Conservation (phyloP, 495 filamentous ascomycete species). For the Lasiosphaeria hispida region DNA sequence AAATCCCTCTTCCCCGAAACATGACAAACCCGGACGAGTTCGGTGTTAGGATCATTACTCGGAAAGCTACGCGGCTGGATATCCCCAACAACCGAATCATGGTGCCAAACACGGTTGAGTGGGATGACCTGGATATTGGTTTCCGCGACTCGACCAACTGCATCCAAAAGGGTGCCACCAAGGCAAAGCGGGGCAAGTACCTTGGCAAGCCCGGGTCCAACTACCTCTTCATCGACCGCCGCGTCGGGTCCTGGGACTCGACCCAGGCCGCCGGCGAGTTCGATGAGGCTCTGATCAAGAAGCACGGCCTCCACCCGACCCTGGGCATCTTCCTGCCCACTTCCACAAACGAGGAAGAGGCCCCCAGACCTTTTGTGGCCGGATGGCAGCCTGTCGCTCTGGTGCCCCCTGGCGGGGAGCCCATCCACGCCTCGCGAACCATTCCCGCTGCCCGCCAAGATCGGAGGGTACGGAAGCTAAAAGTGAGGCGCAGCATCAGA, state of each 20-base stretch:
- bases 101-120: constrained; percentile 38
- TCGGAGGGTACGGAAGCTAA: constrained; percentile 18
- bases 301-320: constrained; percentile 42
- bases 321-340: constrained; percentile 40
- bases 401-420: constrained; percentile 32
- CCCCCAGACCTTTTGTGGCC: constrained; percentile 27
- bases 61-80: constrained; percentile 27
- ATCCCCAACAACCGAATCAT: constrained; percentile 45
- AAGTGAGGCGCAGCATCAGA: constrained; percentile 20
- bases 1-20: constrained; percentile 39
- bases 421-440: constrained; percentile 41
- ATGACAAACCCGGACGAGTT: constrained; percentile 39
- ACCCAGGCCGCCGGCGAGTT: constrained; percentile 40
- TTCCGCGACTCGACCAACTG: constrained; percentile 50
- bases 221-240: constrained; percentile 43
- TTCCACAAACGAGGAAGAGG: constrained; percentile 39
- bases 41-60: constrained; percentile 39
- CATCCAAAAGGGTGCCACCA: constrained; percentile 38
- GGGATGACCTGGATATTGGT: constrained; percentile 44
- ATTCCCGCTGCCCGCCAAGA: constrained; percentile 35
- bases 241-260: constrained; percentile 40
- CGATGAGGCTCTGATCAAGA: constrained; percentile 41
- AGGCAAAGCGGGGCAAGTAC: constrained; percentile 39
- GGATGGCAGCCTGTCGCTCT: constrained; percentile 38
- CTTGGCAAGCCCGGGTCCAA: constrained; percentile 40